Base-by-base conservation (phyloP, 148 eudicot genomes). In the Polygonum aviculare region DNA sequence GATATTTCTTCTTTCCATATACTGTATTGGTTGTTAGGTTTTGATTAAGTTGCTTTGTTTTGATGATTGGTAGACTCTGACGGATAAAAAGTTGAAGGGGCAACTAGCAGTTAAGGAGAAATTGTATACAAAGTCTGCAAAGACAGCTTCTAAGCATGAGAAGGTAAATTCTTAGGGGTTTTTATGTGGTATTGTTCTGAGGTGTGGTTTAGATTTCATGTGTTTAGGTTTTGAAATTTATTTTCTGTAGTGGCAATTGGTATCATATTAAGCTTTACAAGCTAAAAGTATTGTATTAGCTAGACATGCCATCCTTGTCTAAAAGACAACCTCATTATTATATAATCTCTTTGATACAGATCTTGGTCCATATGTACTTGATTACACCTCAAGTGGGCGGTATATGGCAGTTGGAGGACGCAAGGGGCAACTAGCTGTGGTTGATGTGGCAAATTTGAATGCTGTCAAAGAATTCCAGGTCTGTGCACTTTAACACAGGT, bases 381-480 rank as follows among this genome's bases (percentile, higher is more conserved):
- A 88, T 84, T 92, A 85, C 79, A 85, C 92, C 54, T 65, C 97
- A 77, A 94, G 92, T 82, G 98, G 98, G 22, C 91, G 92, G 33
- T 85, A 87, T 83, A 94, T 94, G 98, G 93, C 91, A 73, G 72
- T 88, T 40, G 98, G 88, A 74, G 98, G 98, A 54, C 90, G 88
- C 49, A 94, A 91, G 78, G 98, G 98, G 18, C 98, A 94, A 79
- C 73, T 94, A 74, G 93, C 90, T 57, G 77, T 94, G 40, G 74
- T 94, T 72, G 97, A 94, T 80, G 87, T 89, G 87, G 82, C 83
- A 83, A 85, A 79, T 73, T 72, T 94, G 88, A 78, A 52, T 59
- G 84, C 88, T 35, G 78, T 90, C 50, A 91, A 82, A 83, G 98
- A 94, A 78, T 75, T 94, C 69, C 98, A 94, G 88, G 98, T 94